Base-by-base conservation (phyloP, 371 early-diverging fungal species). In the Syncephalis fuscata region DNA sequence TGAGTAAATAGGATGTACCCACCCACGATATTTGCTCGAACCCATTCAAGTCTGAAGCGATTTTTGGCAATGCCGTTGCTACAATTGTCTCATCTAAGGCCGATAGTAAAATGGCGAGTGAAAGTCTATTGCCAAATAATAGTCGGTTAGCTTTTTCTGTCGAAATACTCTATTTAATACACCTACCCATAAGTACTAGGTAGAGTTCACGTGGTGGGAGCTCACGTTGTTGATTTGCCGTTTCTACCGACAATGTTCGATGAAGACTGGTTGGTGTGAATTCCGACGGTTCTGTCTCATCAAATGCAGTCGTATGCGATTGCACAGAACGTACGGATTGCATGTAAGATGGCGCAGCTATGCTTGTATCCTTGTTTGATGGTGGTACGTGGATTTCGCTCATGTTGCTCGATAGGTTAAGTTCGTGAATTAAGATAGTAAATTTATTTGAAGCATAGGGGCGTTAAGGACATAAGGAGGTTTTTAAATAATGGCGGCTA, bases 71-170 rank as follows among this genome's bases (percentile, higher is more conserved):
- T 17, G 84, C 77, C n/a, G 78, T 80, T 2, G 86, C 81, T 24
- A 88, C 72, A 23, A 85, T 78, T 0, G 85, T 85, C 25, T 73
- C 68, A 53, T 85, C 84, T 26, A 85, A 63, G 21, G 78, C 80
- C 8, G 80, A 76, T 61, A 85, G 71, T 57, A 88, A 83, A 53
- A 80, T 68, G 16, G 70, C 67, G 49, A 79, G 52, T 17, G 69
- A 70, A 24, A 80, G 39, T 32, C 32, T 32, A 32, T 32, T 11
- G 11, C 11, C 32, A 57, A 67, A 23, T 46, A 19, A 1, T 25
- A 38, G 15, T 16, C 17, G 21, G 41, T 8, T 7, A 15, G 4
- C 5, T 16, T 8, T 8, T 5, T 41, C 7, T 7, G 4, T 19
- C 19, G 41, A 21, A 7, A 41, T 41, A 19, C n/a, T n/a, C 19